Base-by-base conservation (phyloP, 2,329 filamentous ascomycete genomes). In the Sporothrix pallida region DNA sequence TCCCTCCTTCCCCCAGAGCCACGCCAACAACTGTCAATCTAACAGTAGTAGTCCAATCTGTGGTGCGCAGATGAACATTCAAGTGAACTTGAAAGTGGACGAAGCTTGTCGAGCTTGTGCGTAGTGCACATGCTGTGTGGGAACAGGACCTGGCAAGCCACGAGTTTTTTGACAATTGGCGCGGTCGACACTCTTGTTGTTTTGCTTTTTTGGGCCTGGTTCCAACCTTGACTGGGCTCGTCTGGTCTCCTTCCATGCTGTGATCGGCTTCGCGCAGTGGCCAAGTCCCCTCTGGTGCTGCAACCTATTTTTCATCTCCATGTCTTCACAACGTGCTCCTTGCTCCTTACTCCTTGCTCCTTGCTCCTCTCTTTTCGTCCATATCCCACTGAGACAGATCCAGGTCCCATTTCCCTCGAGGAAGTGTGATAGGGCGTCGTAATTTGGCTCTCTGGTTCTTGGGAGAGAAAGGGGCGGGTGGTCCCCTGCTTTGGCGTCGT, bases 111-210 rank as follows among this genome's bases (percentile, higher is more conserved):
- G 62, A 65, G 42, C 65, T 54, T 69, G 65, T 54, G 65, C 52
- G 68, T 70, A 70, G 68, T 70, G 68, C 68, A 20, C 50, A 15
- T 50, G 68, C 20, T 56, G 52, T 70, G 68, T 70, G 68, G 68
- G 68, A 70, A 70, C 68, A 70, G 37, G 68, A 26, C 68, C 68
- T 58, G 68, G 68, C 68, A 70, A 70, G 68, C 68, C 68, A 70
- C 68, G 68, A 70, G 68, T n/a, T 60, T 54, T 37, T 42, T 56
- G 48, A 48, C 26, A 42, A 58, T 54, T 70, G 68, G 68, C 68
- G 68, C 68, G 31, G 50, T 26, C 68, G 52, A 58, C 46, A 56
- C 50, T 20, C 31, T 26, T 26, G 60, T 70, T 58, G 17, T 23
- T 58, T 60, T 70, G 46, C 67, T 56, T 54, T 52, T 69, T 52